Base-by-base conservation (phyloP, 1,284 basidiomycete species). In the Golubevia pallescens region DNA sequence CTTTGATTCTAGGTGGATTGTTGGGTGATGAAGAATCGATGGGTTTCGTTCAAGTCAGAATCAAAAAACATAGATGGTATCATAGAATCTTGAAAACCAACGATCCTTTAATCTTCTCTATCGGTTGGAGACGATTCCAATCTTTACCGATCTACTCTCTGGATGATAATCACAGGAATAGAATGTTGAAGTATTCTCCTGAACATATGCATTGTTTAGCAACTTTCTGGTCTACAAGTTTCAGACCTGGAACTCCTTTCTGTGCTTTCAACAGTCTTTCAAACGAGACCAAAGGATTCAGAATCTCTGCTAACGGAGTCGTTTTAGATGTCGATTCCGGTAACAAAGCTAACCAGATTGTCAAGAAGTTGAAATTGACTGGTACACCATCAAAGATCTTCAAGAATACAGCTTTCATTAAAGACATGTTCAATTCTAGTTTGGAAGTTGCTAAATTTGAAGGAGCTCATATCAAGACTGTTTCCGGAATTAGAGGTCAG, bases 161-260 rank as follows among this genome's bases (percentile, higher is more conserved):
- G 28, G 97, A 99, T 86, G 96, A 99, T 60, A 81, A 81, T 4
- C 81, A 75, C 60, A 70, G 97, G 28, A 98, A 99, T 91, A 93
- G 97, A 57, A 93, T 98, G 93, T 92, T 99, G 86, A 99, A 99
- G 88, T 99, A 99, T 86, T 98, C 97, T 0, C 96, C 96, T 0
- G 97, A 99, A 86, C 96, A 99, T 82, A 97, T 97, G 94, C 97
- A 99, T 86, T 99, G 96, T 81, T 93, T 92, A 78, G 96, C 96
- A 1, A 96, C 95, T 0, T 98, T 99, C 87, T 85, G 80, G 56
- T 80, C 75, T 1, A 80, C 82, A 7, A 63, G 72, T 32, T 68
- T 72, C 6, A 71, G 77, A 48, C 82, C 80, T 16, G 34, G 34
- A 38, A 38, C 34, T 38, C 34, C 34, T 38, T 38, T 99, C 87